Conservation (phyloP, 1,284 basidiomycete genomes). For the Vanrija pseudolonga region DNA sequence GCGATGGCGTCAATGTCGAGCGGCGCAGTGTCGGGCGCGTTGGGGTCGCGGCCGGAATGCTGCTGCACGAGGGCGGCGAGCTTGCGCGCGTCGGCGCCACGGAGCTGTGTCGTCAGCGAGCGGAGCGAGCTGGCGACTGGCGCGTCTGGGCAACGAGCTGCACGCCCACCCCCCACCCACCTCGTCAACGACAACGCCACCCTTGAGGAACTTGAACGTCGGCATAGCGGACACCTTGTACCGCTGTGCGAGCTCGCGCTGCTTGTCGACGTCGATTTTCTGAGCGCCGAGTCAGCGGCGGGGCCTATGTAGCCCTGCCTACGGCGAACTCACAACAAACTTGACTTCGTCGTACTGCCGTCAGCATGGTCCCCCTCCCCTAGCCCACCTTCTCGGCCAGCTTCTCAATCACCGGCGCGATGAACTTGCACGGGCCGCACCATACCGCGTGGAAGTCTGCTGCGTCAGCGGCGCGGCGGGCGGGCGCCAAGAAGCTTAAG, state of each 20-base stretch:
- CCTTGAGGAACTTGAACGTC: slow-evolving; percentile 53
- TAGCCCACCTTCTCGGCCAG: slow-evolving; percentile 32
- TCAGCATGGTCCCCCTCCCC: neutral
- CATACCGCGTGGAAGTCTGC: slow-evolving; percentile 44
- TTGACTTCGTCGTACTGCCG: slow-evolving; percentile 31
- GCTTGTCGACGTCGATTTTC: slow-evolving; percentile 52
- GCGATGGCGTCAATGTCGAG: no score
- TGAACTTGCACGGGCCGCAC: slow-evolving; percentile 47
- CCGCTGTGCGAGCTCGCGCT: slow-evolving; percentile 44
- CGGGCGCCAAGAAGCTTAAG: no score
- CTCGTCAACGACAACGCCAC: slow-evolving; percentile 45
- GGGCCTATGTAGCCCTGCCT: neutral
- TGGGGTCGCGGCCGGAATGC: slow-evolving; percentile 10
- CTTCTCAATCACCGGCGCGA: slow-evolving; percentile 43
- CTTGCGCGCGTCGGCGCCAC: slow-evolving; percentile 43
- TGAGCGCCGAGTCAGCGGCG: slow-evolving; percentile 19
- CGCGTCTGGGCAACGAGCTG: neutral
- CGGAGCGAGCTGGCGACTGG: neutral
- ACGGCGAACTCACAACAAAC: slow-evolving; percentile 28
- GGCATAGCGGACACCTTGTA: slow-evolving; percentile 52
- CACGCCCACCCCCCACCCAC: slow-evolving; percentile 13
- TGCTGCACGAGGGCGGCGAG: slow-evolving; percentile 22
- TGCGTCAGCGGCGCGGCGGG: neutral
- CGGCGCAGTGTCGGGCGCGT: neutral
- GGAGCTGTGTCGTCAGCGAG: slow-evolving; percentile 23